phyloP scores from a whole-genome alignment of 1,284 basidiomycete species.

The Bondarzewia mesenterica region DNA sequence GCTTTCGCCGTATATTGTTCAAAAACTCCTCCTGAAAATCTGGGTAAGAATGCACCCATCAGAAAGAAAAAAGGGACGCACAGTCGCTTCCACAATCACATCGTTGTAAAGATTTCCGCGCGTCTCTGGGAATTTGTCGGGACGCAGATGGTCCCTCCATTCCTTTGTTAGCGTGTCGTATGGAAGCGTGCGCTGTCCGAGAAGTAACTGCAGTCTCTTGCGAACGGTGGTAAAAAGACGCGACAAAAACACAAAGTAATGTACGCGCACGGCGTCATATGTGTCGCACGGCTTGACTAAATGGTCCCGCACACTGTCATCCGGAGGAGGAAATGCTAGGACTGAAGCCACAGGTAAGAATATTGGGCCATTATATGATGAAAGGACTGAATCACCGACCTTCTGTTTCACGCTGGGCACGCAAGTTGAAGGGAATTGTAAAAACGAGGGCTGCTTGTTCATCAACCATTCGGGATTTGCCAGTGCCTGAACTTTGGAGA shows the following conservation, averaged over 20 bases:
- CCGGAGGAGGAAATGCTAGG: background rate
- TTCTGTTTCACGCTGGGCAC: background rate
- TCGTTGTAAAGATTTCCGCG: background rate
- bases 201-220: background rate
- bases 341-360: background rate
- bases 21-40: background rate
- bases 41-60: background rate
- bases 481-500: conserved; percentile 7
- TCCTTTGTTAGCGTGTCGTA: background rate
- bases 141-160: background rate
- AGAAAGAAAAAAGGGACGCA: background rate
- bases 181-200: background rate
- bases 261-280: background rate
- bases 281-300: background rate
- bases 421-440: conserved; percentile 2
- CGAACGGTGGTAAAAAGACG: background rate
- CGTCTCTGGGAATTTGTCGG: background rate
- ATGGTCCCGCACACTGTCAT: background rate
- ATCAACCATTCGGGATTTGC: conserved; percentile 6
- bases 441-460: conserved; percentile 3
- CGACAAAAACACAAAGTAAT: background rate
- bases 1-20: background rate
- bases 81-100: background rate
- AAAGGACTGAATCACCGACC: background rate
- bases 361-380: too few relatives aligned